Evolutionary conservation across 78 protist genomes (phyloP).

Genomic region (Isochrysis galbana): DNA sequence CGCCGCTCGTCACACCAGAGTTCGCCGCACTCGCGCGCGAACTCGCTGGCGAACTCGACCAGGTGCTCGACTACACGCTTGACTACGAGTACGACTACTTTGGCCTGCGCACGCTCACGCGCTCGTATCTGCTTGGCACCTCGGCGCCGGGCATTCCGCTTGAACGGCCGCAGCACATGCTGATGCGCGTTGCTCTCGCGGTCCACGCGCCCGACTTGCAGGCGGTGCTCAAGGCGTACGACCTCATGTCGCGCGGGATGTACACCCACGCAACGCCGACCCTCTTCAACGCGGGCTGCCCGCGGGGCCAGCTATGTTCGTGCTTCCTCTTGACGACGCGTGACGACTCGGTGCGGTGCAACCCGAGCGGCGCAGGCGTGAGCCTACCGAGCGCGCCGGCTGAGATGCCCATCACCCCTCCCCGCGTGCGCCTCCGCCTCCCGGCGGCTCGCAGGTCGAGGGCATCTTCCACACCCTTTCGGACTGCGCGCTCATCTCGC

Average conservation of each 20-base stretch:
- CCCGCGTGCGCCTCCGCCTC: too few relatives aligned
- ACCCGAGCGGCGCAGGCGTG: too few relatives aligned
- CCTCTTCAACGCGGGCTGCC: slow-evolving; percentile 96
- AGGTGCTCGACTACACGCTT: background rate
- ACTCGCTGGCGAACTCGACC: slow-evolving; percentile 58
- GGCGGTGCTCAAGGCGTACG: slow-evolving; percentile 85
- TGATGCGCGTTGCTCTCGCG: slow-evolving; percentile 96
- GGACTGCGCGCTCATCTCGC: slow-evolving; percentile 39
- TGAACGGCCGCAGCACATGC: slow-evolving; percentile 98
- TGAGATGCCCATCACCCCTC: too few relatives aligned
- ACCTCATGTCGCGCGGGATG: slow-evolving; percentile 60
- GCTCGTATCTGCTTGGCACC: slow-evolving; percentile 76
- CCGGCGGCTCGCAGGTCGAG: too few relatives aligned
- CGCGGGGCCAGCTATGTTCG: slow-evolving; percentile 90
- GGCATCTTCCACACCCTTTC: slow-evolving; percentile 92
- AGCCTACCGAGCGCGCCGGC: too few relatives aligned
- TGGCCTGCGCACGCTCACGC: slow-evolving; percentile 92
- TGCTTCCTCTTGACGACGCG: slow-evolving; percentile 94
- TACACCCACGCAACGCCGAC: slow-evolving; percentile 98
- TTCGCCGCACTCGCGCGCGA: slow-evolving; percentile 48
- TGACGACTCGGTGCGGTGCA: slow-evolving; percentile 57
- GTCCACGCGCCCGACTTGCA: slow-evolving; percentile 84
- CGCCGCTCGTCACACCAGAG: slow-evolving; percentile 88
- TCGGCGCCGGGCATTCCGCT: too few relatives aligned
- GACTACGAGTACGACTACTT: slow-evolving; percentile 91